Evolutionary conservation across 2,329 filamentous ascomycete genomes (phyloP), one percentile per base, ranked within the genome.

Genomic region (Thielaviopsis ethacetica): DNA sequence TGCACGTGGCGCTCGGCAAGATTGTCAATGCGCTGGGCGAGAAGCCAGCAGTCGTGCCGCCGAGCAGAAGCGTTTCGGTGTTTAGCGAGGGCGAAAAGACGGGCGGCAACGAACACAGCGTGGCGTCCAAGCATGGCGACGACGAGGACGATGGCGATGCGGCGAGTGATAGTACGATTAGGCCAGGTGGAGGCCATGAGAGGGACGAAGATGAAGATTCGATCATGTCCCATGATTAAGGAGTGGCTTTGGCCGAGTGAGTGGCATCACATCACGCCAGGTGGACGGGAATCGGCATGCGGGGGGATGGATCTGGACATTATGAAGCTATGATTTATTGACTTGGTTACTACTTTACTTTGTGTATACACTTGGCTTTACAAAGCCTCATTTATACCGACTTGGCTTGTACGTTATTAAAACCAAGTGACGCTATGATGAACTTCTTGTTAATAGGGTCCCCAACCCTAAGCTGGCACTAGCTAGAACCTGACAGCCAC

Each of bases 1-100:
- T 86, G 57, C 83, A 86, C 65, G 78, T 85, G 63, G 77, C 74
- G 61, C 70, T 86, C 0, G 82, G 82, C 64, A 85, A 85, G 71
- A 84, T 85, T 58, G 81, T 85, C 63, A 84, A 84, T 65, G 68
- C 68, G 34, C 73, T 84, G 2, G 76, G 77, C 59, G 77, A 76
- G 65, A 64, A 34, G 51, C 53, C 49, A 47, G 65, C 70, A n/a
- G 65, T 70, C 19, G 65, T 71, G 27, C 70, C 72, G 24, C 72
- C 68, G 9, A 77, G 75, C 64, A 71, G 75, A 30, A 75, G 73
- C 57, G 69, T 70, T 15, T 78, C 76, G 0, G 66, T 59, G 38
- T 38, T 59, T 30, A 59, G 53, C 38, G 53, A 38, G 19, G 50
- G 22, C 49, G 57, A 61, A 27, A 54, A 49, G 27, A 30, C 34